A percentile compares a stretch with the other conserved stretches of the same genome.
phyloP scores from a whole-genome alignment of 1,284 basidiomycete genomes.

The Fistulinella cinereoalba region DNA sequence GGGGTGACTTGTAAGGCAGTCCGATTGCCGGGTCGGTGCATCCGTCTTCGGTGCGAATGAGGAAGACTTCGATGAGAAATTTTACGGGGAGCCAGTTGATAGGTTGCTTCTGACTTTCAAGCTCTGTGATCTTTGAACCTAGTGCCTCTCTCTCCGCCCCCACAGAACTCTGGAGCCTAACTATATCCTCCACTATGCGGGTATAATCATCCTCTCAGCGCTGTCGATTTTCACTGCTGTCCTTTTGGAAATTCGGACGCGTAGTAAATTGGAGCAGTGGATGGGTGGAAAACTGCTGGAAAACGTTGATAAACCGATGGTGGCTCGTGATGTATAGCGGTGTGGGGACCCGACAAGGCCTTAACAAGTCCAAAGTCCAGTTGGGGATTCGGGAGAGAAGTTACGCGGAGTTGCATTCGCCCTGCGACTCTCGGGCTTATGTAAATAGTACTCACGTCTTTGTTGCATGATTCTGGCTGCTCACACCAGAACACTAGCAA shows the following conservation, averaged over 20 bases:
- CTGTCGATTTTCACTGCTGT: conserved; percentile 29
- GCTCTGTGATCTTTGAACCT: conserved; percentile 28
- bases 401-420: conserved; percentile 7
- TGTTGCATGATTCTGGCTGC: background rate
- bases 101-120: conserved; percentile 41
- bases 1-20: conserved; percentile 33
- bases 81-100: conserved; percentile 50
- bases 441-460: background rate
- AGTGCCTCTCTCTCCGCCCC: conserved; percentile 32
- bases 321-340: conserved; percentile 2
- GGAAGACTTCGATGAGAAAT: conserved; percentile 45
- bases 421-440: too few species aligned
- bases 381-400: background rate
- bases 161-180: conserved; percentile 36
- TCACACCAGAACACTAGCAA: background rate
- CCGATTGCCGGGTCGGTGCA: conserved; percentile 13
- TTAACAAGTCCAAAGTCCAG: background rate
- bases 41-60: conserved; percentile 26
- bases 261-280: too few species aligned
- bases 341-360: background rate
- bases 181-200: conserved; percentile 40
- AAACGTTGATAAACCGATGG: background rate
- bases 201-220: conserved; percentile 40
- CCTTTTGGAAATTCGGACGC: conserved; percentile 19
- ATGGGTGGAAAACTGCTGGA: conserved; percentile 1